phyloP scores from a whole-genome alignment of 2,329 filamentous ascomycete species.

The Colletotrichum sp. region DNA sequence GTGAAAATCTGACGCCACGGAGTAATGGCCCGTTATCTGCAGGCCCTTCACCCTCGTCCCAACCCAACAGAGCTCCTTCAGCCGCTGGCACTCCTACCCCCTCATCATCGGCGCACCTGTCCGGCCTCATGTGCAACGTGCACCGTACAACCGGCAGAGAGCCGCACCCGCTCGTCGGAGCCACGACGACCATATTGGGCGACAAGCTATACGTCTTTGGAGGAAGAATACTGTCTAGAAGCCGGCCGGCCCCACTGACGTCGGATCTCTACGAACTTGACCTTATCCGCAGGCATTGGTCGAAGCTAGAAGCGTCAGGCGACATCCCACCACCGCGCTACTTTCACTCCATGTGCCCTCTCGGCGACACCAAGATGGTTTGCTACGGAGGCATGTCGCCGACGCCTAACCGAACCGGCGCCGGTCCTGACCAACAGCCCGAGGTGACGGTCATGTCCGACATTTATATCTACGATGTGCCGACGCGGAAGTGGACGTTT shows the following conservation, averaged over 20 bases:
- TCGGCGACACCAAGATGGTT: constrained; percentile 95
- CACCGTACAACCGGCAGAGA: constrained; percentile 88
- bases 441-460: constrained; percentile 98
- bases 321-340: constrained; percentile 91
- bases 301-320: constrained; percentile 81
- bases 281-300: constrained; percentile 90
- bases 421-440: constrained; percentile 70
- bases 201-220: constrained; percentile 98
- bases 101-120: constrained; percentile 63
- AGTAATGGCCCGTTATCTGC: constrained; percentile 60
- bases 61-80: constrained; percentile 42
- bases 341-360: constrained; percentile 93
- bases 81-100: constrained; percentile 49
- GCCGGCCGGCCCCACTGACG: constrained; percentile 79
- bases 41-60: constrained; percentile 60
- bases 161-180: constrained; percentile 89
- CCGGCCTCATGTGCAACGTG: constrained; percentile 74
- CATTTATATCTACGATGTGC: constrained; percentile 92
- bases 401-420: constrained; percentile 53
- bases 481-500: constrained; percentile 82
- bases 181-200: constrained; percentile 92
- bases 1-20: constrained; percentile 54
- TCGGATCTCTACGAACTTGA: constrained; percentile 94
- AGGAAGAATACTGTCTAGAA: constrained; percentile 84
- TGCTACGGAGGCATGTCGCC: constrained; percentile 99